Evolutionary conservation across 1,284 basidiomycete genomes (phyloP).

Genomic region (Ustilago tritici): DNA sequence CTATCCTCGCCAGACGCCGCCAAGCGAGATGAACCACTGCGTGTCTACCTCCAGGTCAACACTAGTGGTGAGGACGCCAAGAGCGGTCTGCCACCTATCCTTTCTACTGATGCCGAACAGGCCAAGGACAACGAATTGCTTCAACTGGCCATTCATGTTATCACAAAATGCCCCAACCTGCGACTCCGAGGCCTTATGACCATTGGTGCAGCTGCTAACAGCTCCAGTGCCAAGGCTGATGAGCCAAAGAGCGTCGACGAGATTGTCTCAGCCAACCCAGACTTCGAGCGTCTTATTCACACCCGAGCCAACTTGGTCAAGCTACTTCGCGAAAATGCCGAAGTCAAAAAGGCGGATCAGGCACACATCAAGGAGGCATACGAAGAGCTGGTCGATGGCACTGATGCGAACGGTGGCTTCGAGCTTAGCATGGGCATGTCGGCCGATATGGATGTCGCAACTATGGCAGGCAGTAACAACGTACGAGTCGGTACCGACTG

Average conservation of each 20-base stretch:
- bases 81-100: slow-evolving; percentile 81
- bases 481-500: slow-evolving; percentile 93
- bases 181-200: slow-evolving; percentile 92
- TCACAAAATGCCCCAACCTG: slow-evolving; percentile 80
- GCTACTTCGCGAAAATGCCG: slow-evolving; percentile 55
- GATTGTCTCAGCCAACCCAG: slow-evolving; percentile 78
- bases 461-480: slow-evolving; percentile 84
- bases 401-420: slow-evolving; percentile 73
- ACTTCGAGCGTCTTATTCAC: slow-evolving; percentile 80
- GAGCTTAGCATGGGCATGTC: slow-evolving; percentile 98
- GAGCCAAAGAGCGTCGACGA: slow-evolving; percentile 75
- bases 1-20: slow-evolving; percentile 73
- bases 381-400: slow-evolving; percentile 40
- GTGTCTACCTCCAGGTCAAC: slow-evolving; percentile 91
- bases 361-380: slow-evolving; percentile 42
- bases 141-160: slow-evolving; percentile 79
- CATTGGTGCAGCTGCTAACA: slow-evolving; percentile 78
- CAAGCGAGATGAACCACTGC: slow-evolving; percentile 73
- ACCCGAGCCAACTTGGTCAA: slow-evolving; percentile 76
- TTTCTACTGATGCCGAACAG: slow-evolving; percentile 28
- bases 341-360: slow-evolving; percentile 25
- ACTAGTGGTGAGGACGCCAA: slow-evolving; percentile 92
- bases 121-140: slow-evolving; percentile 71
- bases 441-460: slow-evolving; percentile 88
- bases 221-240: slow-evolving; percentile 70